Conservation (phyloP, 2,329 filamentous ascomycete species). For the Fusarium bulbicola region DNA sequence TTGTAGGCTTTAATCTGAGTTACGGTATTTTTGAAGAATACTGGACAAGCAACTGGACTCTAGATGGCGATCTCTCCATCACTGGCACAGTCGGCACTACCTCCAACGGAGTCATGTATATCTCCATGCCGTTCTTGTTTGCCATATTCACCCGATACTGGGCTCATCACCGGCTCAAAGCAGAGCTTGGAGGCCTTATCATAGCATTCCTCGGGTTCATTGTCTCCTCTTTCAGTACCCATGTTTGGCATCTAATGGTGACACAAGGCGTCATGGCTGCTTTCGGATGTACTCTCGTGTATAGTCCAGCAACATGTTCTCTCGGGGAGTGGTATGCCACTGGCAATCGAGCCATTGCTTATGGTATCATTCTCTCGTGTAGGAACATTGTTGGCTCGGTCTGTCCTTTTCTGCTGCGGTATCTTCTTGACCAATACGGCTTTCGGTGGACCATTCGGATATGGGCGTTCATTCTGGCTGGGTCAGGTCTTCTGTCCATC, state of each 20-base stretch:
- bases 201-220: not conserved
- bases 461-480: not conserved
- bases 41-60: not conserved
- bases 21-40: not conserved
- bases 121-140: not conserved
- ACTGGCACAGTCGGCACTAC: not conserved
- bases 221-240: not conserved
- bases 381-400: not conserved
- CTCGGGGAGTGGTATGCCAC: not conserved
- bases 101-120: not conserved
- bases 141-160: not conserved
- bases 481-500: not conserved
- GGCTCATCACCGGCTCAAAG: not conserved
- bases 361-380: not conserved
- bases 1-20: not conserved
- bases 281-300: not conserved
- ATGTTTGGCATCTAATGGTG: not conserved
- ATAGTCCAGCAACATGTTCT: not conserved
- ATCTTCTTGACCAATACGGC: not conserved
- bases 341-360: not conserved
- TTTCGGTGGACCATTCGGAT: not conserved
- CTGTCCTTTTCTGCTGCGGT: not conserved
- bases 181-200: not conserved
- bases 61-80: not conserved
- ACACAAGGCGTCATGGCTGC: not conserved